phyloP scores from a whole-genome alignment of 345 rosid species.

The Rhodamnia argentea region DNA sequence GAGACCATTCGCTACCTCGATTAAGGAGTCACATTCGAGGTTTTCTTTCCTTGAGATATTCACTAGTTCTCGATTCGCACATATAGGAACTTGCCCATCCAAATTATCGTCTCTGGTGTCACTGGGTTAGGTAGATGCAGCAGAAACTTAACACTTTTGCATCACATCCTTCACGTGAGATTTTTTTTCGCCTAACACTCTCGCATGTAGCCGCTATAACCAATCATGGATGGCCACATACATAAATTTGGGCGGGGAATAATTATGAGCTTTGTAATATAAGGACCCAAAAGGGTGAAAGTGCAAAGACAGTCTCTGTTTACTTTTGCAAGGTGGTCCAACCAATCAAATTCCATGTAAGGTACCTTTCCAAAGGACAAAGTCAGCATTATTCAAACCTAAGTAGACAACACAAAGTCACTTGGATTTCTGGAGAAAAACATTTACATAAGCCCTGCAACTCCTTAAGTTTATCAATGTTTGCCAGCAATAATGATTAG shows the following conservation, averaged over 20 bases:
- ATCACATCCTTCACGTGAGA: not conserved
- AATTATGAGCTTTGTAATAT: not conserved
- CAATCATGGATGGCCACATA: not conserved
- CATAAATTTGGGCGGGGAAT: not conserved
- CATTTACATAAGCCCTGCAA: not conserved
- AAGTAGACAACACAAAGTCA: not conserved
- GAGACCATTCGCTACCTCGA: not conserved
- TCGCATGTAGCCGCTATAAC: not conserved
- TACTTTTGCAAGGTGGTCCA: not conserved
- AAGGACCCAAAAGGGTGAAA: not conserved
- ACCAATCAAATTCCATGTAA: not conserved
- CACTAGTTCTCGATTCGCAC: not conserved
- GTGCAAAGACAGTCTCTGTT: not conserved
- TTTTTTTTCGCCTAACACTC: not conserved
- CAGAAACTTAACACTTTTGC: not conserved
- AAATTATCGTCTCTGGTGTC: not conserved
- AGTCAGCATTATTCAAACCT: not conserved
- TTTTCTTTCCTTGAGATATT: not conserved
- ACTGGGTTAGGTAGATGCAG: not conserved
- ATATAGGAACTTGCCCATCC: not conserved
- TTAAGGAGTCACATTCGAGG: not conserved
- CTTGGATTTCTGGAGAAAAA: not conserved
- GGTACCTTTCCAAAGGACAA: not conserved
- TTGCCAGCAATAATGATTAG: not conserved
- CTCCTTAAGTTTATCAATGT: not conserved